Evolutionary conservation across 176 grass and related monocot species (phyloP).

Genomic region (Pharus latifolius): DNA sequence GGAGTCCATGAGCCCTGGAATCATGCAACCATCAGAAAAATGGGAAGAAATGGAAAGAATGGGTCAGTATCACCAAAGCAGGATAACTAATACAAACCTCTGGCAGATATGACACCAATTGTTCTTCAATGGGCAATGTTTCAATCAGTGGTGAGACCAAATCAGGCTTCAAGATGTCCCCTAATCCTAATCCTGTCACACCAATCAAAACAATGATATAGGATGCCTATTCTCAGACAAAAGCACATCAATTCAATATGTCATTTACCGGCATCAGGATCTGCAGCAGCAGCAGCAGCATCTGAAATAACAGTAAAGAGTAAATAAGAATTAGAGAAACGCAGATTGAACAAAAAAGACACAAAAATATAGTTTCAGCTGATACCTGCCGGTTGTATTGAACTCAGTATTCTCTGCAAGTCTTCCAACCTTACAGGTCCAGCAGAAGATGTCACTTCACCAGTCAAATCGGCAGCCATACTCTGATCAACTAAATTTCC

Average conservation of each 20-base stretch:
- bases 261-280: slow-evolving; percentile 84
- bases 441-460: slow-evolving; percentile 88
- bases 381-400: slow-evolving; percentile 84
- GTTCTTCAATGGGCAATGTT: slow-evolving; percentile 65
- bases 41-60: no score
- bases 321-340: background rate
- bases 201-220: slow-evolving; percentile 11
- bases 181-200: slow-evolving; percentile 63
- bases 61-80: slow-evolving; percentile 1
- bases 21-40: slow-evolving; percentile 17
- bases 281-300: slow-evolving; percentile 40
- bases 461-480: slow-evolving; percentile 72
- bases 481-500: slow-evolving; percentile 98
- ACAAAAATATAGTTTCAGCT: background rate
- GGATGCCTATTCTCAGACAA: background rate
- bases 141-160: slow-evolving; percentile 70
- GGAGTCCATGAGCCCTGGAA: slow-evolving; percentile 69
- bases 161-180: slow-evolving; percentile 90
- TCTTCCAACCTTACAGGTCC: slow-evolving; percentile 76
- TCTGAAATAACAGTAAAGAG: slow-evolving; percentile 1
- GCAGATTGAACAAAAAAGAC: background rate
- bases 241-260: slow-evolving; percentile 8
- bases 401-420: slow-evolving; percentile 91
- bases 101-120: slow-evolving; percentile 31
- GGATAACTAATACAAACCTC: slow-evolving; percentile 19